Base-by-base conservation (phyloP, 2,329 filamentous ascomycete species). In the Colletotrichum lupini region DNA sequence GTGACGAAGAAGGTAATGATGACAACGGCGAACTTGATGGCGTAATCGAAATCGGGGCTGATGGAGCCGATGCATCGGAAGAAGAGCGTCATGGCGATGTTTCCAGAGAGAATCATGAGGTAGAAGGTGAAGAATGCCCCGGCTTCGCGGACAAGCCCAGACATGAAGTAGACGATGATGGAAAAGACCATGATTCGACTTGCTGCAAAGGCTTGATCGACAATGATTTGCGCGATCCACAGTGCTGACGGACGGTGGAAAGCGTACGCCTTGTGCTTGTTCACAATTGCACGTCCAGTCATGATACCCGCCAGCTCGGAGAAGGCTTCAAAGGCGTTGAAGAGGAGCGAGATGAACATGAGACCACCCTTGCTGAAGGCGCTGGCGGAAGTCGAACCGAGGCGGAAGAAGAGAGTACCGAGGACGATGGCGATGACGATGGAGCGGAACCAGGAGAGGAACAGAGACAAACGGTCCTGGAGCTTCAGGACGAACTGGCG, bases 251-350 rank as follows among this genome's bases (percentile, higher is more conserved):
- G 95, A 42, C 94, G 88, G 80, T 97, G 93, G 79, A 97, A 96
- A 0, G 94, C 93, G 77, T 94, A 97, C 0, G 93, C 92, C 70
- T 92, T 91, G 81, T 97, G 95, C 80, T 97, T 97, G 80, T 95
- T 94, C 73, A 97, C 89, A 49, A 97, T 93, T 0, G 92, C 88
- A 9, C 95, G 88, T 1, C 92, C 94, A 19, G 92, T 84, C 93
- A 97, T 96, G 1, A 92, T 93, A 12, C 88, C 87, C 0, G 88
- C 92, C 0, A 97, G 83, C 81, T 97, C 94, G 0, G 92, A 90
- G 79, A 97, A 95, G 28, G 94, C 93, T 79, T 95, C 92, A 82
- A 97, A 96, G n/a, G 93, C 93, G 80, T 96, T 96, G 87, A 96
- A 96, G 5, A 97, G 84, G 1, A 97, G 88, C 26, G 93, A 86